Evolutionary conservation across 129 eudicot species (phyloP).

Genomic region (Escallonia herrerae): DNA sequence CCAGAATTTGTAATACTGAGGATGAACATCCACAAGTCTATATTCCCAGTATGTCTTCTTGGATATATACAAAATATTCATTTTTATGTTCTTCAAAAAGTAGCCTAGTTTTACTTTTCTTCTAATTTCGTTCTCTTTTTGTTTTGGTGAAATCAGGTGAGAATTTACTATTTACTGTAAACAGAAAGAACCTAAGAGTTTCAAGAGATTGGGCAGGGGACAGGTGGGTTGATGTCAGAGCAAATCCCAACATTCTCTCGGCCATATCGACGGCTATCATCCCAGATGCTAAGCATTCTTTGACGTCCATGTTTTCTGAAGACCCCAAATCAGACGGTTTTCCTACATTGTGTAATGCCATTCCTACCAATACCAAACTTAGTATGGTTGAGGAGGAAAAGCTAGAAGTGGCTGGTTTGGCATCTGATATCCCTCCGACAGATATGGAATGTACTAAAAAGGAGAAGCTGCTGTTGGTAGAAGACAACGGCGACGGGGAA

Average conservation of each 20-base stretch:
- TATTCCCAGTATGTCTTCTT: constrained; percentile 53
- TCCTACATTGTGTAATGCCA: constrained; percentile 23
- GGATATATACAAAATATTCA: not conserved
- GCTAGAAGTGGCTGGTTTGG: constrained; percentile 20
- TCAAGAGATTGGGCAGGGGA: constrained; percentile 91
- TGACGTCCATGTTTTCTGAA: constrained; percentile 16
- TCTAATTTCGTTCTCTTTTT: not conserved
- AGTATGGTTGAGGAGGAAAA: constrained; percentile 22
- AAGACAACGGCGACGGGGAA: constrained; percentile 17
- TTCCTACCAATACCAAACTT: constrained; percentile 20
- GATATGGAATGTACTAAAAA: constrained; percentile 16
- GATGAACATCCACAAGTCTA: constrained; percentile 57
- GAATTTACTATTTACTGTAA: constrained; percentile 40
- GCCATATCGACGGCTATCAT: constrained; percentile 31
- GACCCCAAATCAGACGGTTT: constrained; percentile 31
- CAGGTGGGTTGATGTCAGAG: constrained; percentile 67
- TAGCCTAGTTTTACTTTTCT: not conserved
- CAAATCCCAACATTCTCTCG: constrained; percentile 44
- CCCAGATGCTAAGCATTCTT: constrained; percentile 22
- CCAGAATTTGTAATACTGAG: constrained; percentile 26
- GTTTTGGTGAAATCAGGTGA: constrained; percentile 51
- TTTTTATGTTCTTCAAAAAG: not conserved
- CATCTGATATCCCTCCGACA: constrained; percentile 25
- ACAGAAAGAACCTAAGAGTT: constrained; percentile 47
- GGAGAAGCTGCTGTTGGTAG: constrained; percentile 6